Percentiles rank a stretch among this genome's conserved stretches.
Conservation (phyloP, 192 early-diverging fungal species). For the Jimgerdemannia lactiflua region DNA sequence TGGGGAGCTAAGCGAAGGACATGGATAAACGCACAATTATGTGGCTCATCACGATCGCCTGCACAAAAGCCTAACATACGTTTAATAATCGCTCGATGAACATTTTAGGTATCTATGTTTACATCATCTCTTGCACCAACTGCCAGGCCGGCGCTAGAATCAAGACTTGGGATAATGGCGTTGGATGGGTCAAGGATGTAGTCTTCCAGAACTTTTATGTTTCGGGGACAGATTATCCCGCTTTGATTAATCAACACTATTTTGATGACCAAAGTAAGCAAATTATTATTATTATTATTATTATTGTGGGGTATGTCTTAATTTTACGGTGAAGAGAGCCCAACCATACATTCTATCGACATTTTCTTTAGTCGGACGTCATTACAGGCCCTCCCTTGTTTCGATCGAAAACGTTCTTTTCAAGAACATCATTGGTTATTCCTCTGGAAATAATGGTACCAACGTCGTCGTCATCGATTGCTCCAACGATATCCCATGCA, state of each 20-base stretch:
- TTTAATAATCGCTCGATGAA: too few relatives aligned
- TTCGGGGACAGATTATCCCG: conserved; percentile 3
- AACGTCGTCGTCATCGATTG: too few relatives aligned
- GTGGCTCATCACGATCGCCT: too few relatives aligned
- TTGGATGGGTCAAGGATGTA: neutral
- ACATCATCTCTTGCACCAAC: conserved; percentile 8
- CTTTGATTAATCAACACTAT: neutral
- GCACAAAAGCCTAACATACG: too few relatives aligned
- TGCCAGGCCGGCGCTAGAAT: conserved; percentile 10
- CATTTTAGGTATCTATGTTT: conserved; percentile 2
- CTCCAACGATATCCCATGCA: too few relatives aligned
- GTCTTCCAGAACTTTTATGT: neutral
- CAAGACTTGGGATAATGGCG: neutral
- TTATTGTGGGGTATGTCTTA: conserved; percentile 9
- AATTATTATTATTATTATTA: conserved; percentile 9
- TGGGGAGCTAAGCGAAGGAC: conserved; percentile 5
- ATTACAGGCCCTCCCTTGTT: conserved; percentile 6
- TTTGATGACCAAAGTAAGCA: conserved; percentile 4
- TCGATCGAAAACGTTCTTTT: conserved; percentile 4
- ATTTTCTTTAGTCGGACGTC: conserved; percentile 1
- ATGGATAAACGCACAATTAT: conserved; percentile 10
- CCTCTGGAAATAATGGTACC: too few relatives aligned
- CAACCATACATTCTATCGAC: too few relatives aligned
- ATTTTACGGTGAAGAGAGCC: conserved; percentile 9
- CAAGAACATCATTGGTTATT: conserved; percentile 9